Conservation (phyloP, 768 basidiomycete species). For the Pleurotus citrinopileatus region DNA sequence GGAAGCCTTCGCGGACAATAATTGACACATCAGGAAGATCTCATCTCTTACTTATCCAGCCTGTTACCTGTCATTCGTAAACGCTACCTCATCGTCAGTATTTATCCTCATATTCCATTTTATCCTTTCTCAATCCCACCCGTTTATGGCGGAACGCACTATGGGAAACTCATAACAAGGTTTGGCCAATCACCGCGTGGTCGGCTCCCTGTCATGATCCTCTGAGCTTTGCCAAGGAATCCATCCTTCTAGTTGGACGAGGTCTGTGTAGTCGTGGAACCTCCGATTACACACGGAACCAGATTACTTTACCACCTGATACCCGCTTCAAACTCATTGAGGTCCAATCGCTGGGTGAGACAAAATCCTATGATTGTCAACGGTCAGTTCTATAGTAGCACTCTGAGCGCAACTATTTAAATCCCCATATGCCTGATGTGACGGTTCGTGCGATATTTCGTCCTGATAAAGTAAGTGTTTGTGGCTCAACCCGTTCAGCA, state of each 20-base stretch:
- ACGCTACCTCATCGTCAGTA: background rate
- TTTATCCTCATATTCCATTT: background rate
- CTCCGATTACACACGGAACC: background rate
- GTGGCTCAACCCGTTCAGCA: too few species aligned
- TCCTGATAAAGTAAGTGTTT: background rate
- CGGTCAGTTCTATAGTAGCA: too few species aligned
- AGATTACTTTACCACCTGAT: background rate
- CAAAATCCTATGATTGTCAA: background rate
- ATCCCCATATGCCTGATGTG: background rate
- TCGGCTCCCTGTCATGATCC: slow-evolving; percentile 3
- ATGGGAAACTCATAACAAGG: slow-evolving; percentile 2
- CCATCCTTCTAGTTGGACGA: background rate
- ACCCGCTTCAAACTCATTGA: background rate
- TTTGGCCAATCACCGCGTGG: slow-evolving; percentile 4
- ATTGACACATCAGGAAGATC: slow-evolving; percentile 6
- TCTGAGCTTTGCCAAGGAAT: background rate
- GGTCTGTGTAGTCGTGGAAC: background rate
- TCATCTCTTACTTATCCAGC: background rate
- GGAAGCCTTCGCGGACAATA: too few species aligned
- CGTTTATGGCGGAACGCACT: background rate
- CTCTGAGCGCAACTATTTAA: background rate
- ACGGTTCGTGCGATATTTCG: background rate
- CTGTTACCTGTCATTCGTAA: background rate
- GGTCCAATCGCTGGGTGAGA: background rate
- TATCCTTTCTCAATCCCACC: slow-evolving; percentile 1